These are phyloP conservation scores for Herpetospermum pedunculosum DNA, from an alignment of 306 rosid genomes.

Conservation along the genomic window DNA sequence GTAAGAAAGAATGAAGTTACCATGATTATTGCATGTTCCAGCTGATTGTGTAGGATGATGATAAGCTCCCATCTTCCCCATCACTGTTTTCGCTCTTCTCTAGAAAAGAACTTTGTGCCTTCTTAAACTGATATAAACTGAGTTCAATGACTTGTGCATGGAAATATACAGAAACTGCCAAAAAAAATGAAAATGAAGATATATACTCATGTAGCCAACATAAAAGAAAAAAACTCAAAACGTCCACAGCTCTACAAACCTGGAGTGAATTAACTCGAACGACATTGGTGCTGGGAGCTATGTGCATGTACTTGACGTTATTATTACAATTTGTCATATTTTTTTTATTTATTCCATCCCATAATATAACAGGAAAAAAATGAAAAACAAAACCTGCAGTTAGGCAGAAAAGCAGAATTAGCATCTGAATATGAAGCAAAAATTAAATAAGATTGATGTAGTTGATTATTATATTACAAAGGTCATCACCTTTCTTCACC, in stretches of 20 bases:
- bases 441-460: neutral
- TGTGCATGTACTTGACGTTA: neutral
- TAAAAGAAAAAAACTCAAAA: neutral
- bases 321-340: neutral
- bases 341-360: neutral
- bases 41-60: neutral
- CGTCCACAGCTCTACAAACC: neutral
- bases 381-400: neutral
- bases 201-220: neutral
- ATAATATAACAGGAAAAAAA: neutral
- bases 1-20: constrained; percentile 4
- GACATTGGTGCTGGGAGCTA: neutral
- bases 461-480: neutral
- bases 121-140: neutral
- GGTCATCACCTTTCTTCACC: neutral
- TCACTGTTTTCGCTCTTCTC: neutral
- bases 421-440: neutral
- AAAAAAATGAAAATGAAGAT: neutral
- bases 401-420: neutral
- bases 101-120: neutral
- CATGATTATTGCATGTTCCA: constrained; percentile 5
- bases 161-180: constrained; percentile 8
- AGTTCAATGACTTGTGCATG: neutral
- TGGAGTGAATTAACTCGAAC: neutral
- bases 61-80: neutral